Evolutionary conservation across 2,329 filamentous ascomycete genomes (phyloP), one percentile per base, ranked within the genome.

Genomic region (Alternaria ventricosa): DNA sequence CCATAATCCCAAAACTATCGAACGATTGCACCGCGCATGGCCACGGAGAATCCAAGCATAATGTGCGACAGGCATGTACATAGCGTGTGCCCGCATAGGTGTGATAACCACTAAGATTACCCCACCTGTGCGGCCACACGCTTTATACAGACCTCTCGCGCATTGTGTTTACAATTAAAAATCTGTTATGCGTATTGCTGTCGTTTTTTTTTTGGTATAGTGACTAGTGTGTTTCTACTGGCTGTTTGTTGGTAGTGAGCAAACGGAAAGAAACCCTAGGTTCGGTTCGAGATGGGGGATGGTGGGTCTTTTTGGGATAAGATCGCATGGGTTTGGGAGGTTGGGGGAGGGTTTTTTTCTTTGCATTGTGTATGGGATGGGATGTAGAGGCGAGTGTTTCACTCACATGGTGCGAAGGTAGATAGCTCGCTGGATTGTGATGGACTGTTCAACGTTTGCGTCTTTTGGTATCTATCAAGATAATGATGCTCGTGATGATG

Each of bases 1-100:
- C 6, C 0, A 33, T 6, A 8, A 33, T 33, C 30, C 1, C 2
- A 7, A 7, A 15, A 36, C 1, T 3, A n/a, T 0, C 33, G 33
- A 36, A 36, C 33, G 15, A 36, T 36, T 36, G 33, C 33, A 36
- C 33, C 15, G 33, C 15, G 15, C 33, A 36, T 36, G 8, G 2
- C 15, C 4, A n/a, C 0, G 5, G 7, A 1, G 4, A 9, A n/a
- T n/a, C 13, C 4, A 36, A 36, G 33, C 33, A 36, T 15, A n/a
- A 36, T n/a, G 33, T 36, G 33, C 33, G 33, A 15, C 7, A 36
- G 15, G 33, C 15, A 36, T 36, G 33, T 36, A n/a, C 15, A 36
- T 36, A 4, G 33, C 33, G 33, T 36, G 15, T 36, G 33, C 33
- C 33, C 33, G 2, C 33, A 36, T 3, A 36, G 33, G 33, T 36